Percentiles rank a stretch among this genome's conserved stretches.
Evolutionary conservation across 495 filamentous ascomycete species (phyloP).

Genomic region (Neurospora sp.): DNA sequence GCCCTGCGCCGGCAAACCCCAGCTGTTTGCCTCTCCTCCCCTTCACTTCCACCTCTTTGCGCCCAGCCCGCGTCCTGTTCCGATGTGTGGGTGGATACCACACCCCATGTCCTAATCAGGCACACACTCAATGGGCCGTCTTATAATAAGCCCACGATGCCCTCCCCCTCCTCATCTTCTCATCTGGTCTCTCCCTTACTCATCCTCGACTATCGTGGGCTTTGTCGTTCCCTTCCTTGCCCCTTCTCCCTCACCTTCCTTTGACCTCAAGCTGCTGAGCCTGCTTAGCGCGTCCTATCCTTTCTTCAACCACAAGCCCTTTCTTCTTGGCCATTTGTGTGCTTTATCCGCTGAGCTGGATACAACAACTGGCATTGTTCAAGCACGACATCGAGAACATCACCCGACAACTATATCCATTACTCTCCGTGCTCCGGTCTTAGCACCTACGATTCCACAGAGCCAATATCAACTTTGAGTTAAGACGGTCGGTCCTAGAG

Average conservation of each 20-base stretch:
- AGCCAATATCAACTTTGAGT: not conserved
- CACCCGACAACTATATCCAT: not conserved
- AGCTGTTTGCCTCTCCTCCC: not conserved
- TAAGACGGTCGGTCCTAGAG: slow-evolving; percentile 3
- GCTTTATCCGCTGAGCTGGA: not conserved
- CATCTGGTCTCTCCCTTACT: not conserved
- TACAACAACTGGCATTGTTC: not conserved
- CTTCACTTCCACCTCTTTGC: not conserved
- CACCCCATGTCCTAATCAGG: not conserved
- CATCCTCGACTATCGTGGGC: not conserved
- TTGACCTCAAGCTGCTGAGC: slow-evolving; percentile 10
- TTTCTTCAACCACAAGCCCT: slow-evolving; percentile 5
- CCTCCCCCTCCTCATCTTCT: not conserved
- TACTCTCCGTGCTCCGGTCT: not conserved
- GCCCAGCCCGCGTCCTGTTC: not conserved
- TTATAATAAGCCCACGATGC: not conserved
- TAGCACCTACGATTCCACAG: not conserved
- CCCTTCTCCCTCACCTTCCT: not conserved
- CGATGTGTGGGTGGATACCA: not conserved
- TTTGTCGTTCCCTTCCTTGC: slow-evolving; percentile 13
- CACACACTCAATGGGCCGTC: not conserved
- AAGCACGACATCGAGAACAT: not conserved
- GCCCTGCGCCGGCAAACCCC: not conserved
- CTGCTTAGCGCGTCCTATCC: slow-evolving; percentile 10
- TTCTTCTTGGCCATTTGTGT: not conserved